Base-by-base conservation (phyloP, 176 grass and related monocot genomes). In the Saccharum spontaneum region DNA sequence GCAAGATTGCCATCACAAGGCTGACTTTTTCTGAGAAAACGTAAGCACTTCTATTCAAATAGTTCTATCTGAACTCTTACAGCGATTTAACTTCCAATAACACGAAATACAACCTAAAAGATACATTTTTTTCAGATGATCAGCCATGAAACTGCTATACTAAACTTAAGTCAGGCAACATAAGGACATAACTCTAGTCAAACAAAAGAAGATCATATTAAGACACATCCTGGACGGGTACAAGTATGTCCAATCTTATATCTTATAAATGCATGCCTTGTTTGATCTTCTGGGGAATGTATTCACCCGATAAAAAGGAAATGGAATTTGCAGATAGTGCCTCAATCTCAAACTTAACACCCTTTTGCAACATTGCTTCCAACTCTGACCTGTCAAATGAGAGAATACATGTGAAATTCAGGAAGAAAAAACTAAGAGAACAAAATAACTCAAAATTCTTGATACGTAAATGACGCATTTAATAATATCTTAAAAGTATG, bases 321-420 rank as follows among this genome's bases (percentile, higher is more conserved):
- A 99, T 91, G 68, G 88, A 99, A 83, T 86, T 86, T 48, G 89
- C 85, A 82, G 97, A 92, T 16, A 99, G 65, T 85, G 93, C 91
- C 91, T 99, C 93, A 16, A 91, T 99, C 86, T 99, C 97, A 90
- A 96, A 99, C 78, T 96, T 99, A 66, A 94, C 91, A 83, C 93
- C 97, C 49, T 87, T 94, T 48, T 92, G 84, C 79, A 99, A 83
- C 97, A 96, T 96, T 76, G 86, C 70, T 79, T 92, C 90, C 82
- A 99, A 75, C 81, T 99, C 88, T 55, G 22, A 83, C 84, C 97
- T 99, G 89, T 30, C 81, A 92, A 90, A 75, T 15, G 20, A 36
- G 50, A 68, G 24, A 82, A 60, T 57, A 45, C 7, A 31, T 38
- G 49, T 30, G 37, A 83, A 71, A 23, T 64, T 69, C 36, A 72